phyloP scores from a whole-genome alignment of 1,284 basidiomycete species.

The Boletus chippewaensis region DNA sequence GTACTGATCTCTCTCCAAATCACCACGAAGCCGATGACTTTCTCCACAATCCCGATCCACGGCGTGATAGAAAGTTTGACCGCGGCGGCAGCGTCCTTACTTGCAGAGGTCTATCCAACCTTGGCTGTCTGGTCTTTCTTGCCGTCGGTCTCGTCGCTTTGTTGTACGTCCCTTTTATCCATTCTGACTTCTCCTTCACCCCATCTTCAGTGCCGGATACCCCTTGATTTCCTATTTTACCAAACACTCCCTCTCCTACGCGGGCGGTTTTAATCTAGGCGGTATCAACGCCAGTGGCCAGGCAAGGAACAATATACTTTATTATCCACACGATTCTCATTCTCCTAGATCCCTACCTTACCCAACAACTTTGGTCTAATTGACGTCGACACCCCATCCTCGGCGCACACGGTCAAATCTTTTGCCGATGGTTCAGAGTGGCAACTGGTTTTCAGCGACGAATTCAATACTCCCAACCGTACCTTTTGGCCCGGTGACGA shows the following conservation, averaged over 20 bases:
- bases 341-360: slow-evolving; percentile 33
- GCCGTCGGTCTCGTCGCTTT: slow-evolving; percentile 55
- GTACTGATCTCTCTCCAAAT: slow-evolving; percentile 53
- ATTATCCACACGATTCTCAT: background rate
- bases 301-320: slow-evolving; percentile 29
- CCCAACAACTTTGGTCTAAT: slow-evolving; percentile 49
- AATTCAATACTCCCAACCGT: slow-evolving; percentile 78
- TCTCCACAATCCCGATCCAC: slow-evolving; percentile 71
- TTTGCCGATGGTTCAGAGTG: slow-evolving; percentile 40
- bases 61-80: slow-evolving; percentile 58
- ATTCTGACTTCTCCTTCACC: slow-evolving; percentile 1
- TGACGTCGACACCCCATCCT: slow-evolving; percentile 52
- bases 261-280: slow-evolving; percentile 72
- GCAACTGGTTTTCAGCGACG: slow-evolving; percentile 82
- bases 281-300: slow-evolving; percentile 80
- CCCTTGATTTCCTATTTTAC: slow-evolving; percentile 72
- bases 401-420: slow-evolving; percentile 40
- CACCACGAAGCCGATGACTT: slow-evolving; percentile 61
- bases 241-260: slow-evolving; percentile 39
- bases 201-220: slow-evolving; percentile 60
- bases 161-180: slow-evolving; percentile 48
- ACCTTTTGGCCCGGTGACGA: slow-evolving; percentile 70
- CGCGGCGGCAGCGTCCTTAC: slow-evolving; percentile 63
- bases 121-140: slow-evolving; percentile 70
- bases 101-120: slow-evolving; percentile 62